Conservation (phyloP, 2,329 filamentous ascomycete species). For the Colletotrichum aenigma region DNA sequence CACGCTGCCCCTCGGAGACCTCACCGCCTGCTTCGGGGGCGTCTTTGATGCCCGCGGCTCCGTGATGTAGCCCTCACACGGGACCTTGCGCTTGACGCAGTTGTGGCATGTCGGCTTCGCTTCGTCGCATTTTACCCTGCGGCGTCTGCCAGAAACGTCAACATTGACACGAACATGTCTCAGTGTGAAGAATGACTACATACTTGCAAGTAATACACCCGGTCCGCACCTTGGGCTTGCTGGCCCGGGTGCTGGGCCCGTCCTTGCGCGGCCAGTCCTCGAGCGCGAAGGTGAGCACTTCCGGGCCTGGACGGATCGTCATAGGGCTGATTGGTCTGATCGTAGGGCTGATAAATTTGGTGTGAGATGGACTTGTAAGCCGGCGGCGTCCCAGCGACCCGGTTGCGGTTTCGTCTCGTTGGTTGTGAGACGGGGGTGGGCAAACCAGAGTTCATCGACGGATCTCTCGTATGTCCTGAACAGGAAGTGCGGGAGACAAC, state of each 20-base stretch:
- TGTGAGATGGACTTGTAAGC: not conserved
- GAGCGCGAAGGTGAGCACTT: constrained; percentile 8
- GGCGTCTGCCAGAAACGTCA: not conserved
- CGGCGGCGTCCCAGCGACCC: not conserved
- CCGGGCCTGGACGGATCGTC: not conserved
- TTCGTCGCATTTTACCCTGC: constrained; percentile 12
- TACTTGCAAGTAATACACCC: constrained; percentile 22
- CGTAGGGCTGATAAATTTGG: not conserved
- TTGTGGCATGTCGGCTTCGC: constrained; percentile 9
- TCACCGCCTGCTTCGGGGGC: not conserved
- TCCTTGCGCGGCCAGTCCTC: constrained; percentile 8
- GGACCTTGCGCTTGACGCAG: not conserved
- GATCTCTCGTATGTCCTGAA: not conserved
- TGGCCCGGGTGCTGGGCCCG: constrained; percentile 13
- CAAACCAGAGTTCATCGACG: not conserved
- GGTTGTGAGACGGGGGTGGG: not conserved
- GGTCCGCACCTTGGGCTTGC: constrained; percentile 22
- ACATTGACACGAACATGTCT: not conserved
- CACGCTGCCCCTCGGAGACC: not conserved
- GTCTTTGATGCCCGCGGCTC: not conserved
- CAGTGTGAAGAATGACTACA: not conserved
- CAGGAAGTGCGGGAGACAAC: not conserved
- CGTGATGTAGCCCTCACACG: constrained; percentile 9
- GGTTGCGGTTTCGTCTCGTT: not conserved
- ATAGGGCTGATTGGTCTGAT: not conserved